phyloP scores from a whole-genome alignment of 2,329 filamentous ascomycete genomes.

The Diaporthe velutina region DNA sequence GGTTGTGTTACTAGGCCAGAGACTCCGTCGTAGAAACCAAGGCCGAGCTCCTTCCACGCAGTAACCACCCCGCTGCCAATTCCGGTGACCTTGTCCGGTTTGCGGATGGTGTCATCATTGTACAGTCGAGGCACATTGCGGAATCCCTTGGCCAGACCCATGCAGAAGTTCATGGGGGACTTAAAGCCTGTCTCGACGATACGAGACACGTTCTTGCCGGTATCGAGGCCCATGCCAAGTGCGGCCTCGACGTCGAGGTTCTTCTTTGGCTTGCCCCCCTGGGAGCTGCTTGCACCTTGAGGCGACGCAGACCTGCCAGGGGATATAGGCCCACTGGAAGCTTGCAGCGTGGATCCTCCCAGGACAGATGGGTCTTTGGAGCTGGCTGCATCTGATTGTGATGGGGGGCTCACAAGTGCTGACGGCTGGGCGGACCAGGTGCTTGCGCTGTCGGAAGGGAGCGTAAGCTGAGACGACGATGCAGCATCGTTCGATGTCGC shows the following conservation, averaged over 20 bases:
- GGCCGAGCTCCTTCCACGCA: slow-evolving; percentile 82
- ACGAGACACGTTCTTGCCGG: slow-evolving; percentile 76
- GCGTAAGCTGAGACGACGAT: slow-evolving; percentile 31
- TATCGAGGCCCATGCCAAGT: slow-evolving; percentile 58
- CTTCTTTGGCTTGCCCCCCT: not conserved
- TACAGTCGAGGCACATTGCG: slow-evolving; percentile 90
- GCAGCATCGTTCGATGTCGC: slow-evolving; percentile 30
- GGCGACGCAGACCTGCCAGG: slow-evolving; percentile 6
- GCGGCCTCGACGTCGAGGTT: slow-evolving; percentile 36
- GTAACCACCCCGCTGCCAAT: slow-evolving; percentile 81
- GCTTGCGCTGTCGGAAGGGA: slow-evolving; percentile 30
- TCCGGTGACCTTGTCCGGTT: slow-evolving; percentile 83
- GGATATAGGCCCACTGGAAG: not conserved
- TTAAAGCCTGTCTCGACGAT: slow-evolving; percentile 82
- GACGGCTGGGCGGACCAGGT: slow-evolving; percentile 30
- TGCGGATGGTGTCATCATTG: slow-evolving; percentile 84
- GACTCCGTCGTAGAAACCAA: slow-evolving; percentile 85
- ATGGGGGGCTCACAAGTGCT: not conserved
- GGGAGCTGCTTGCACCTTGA: not conserved
- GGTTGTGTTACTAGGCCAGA: slow-evolving; percentile 86
- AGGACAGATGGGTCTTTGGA: slow-evolving; percentile 15
- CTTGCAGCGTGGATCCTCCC: slow-evolving; percentile 25
- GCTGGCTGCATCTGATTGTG: slow-evolving; percentile 15
- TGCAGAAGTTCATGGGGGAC: slow-evolving; percentile 86
- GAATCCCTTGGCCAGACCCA: slow-evolving; percentile 87